Conservation (phyloP, 1,284 basidiomycete genomes). For the Austroboletus olivaceoglutinosus region DNA sequence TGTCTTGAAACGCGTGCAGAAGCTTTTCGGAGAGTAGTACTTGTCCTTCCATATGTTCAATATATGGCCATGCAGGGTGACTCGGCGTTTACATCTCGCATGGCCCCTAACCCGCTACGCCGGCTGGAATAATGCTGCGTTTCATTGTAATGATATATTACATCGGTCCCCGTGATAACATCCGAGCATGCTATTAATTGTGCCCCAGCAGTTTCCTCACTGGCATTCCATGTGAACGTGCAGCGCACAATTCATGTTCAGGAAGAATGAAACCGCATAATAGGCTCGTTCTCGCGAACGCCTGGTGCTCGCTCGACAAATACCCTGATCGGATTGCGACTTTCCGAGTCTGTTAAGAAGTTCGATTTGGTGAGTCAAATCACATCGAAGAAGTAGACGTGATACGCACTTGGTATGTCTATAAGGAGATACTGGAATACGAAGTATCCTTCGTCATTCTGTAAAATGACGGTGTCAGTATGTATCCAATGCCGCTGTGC, state of each 20-base stretch:
- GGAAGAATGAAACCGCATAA: slow-evolving; percentile 62
- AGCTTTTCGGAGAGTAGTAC: slow-evolving; percentile 82
- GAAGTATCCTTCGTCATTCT: slow-evolving; percentile 77
- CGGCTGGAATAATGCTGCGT: slow-evolving; percentile 11
- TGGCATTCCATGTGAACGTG: slow-evolving; percentile 10
- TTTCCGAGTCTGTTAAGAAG: slow-evolving; percentile 54
- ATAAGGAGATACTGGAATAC: slow-evolving; percentile 74
- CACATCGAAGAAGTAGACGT: not conserved
- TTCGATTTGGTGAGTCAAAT: slow-evolving; percentile 2
- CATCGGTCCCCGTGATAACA: slow-evolving; percentile 17
- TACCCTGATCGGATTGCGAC: slow-evolving; percentile 60
- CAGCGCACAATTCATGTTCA: slow-evolving; percentile 15
- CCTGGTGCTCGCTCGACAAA: slow-evolving; percentile 67
- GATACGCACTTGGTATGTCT: slow-evolving; percentile 70
- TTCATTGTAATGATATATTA: slow-evolving; percentile 27
- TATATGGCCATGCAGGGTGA: slow-evolving; percentile 11
- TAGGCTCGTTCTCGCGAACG: slow-evolving; percentile 67
- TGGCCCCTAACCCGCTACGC: slow-evolving; percentile 5
- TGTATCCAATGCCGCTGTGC: too few species aligned
- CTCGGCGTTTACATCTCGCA: slow-evolving; percentile 11
- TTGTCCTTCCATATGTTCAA: slow-evolving; percentile 10
- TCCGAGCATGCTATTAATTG: slow-evolving; percentile 11
- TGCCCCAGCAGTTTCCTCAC: slow-evolving; percentile 6
- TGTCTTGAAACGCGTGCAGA: slow-evolving; percentile 96
- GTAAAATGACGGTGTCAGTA: slow-evolving; percentile 15